Evolutionary conservation across 495 filamentous ascomycete species (phyloP).

Genomic region (Extremus antarcticus): DNA sequence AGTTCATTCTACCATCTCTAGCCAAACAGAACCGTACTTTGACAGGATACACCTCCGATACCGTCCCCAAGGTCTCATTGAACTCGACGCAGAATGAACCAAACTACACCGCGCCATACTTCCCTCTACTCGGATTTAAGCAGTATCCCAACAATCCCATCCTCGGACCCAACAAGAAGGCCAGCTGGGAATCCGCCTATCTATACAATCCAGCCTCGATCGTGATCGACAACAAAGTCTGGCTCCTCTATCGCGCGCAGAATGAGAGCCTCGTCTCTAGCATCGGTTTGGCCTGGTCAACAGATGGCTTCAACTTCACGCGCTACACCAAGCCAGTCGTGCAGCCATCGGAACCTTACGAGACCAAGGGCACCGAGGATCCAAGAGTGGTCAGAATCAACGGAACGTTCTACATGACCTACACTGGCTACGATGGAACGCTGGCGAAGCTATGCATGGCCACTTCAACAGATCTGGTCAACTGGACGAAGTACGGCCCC

Average conservation of each 20-base stretch:
- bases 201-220: constrained; percentile 12
- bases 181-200: constrained; percentile 11
- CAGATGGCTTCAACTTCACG: constrained; percentile 9
- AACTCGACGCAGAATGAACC: constrained; percentile 1
- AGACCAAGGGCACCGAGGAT: constrained; percentile 7
- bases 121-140: constrained; percentile 8
- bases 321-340: constrained; percentile 5
- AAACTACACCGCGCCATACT: constrained; percentile 8
- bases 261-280: constrained; percentile 1
- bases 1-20: neutral
- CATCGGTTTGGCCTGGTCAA: constrained; percentile 11
- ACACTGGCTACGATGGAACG: constrained; percentile 20
- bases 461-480: constrained; percentile 21
- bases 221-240: constrained; percentile 9
- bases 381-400: constrained; percentile 19
- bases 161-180: constrained; percentile 1
- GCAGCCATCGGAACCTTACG: constrained; percentile 6
- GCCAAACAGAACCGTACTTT: neutral
- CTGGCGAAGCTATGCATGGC: constrained; percentile 20
- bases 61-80: neutral
- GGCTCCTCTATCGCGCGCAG: constrained; percentile 12
- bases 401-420: constrained; percentile 26
- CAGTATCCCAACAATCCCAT: constrained; percentile 11
- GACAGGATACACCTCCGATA: neutral
- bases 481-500: constrained; percentile 14